Evolutionary conservation across 495 filamentous ascomycete species (phyloP).

Genomic region (Aspergillus steynii): DNA sequence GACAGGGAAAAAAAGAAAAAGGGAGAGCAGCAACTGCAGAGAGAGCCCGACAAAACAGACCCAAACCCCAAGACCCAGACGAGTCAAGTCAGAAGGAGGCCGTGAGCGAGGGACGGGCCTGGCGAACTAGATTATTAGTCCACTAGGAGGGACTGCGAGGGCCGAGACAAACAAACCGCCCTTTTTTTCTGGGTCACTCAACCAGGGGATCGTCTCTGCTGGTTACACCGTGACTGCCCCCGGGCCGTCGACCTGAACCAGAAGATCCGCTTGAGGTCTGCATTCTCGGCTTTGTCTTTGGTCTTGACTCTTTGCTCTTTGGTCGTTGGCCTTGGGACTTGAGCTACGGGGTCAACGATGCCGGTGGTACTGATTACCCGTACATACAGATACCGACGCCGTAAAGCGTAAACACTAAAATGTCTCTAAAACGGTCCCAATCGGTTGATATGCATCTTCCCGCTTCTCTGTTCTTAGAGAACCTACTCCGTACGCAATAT

Average conservation of each 20-base stretch:
- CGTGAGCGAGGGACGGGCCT: conserved; percentile 20
- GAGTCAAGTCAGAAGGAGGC: conserved; percentile 14
- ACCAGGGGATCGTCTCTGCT: conserved; percentile 16
- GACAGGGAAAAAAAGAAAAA: conserved; percentile 12
- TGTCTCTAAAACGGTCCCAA: background rate
- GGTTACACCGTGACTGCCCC: conserved; percentile 24
- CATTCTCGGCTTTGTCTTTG: background rate
- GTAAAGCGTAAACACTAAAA: too few species aligned
- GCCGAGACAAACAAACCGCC: conserved; percentile 22
- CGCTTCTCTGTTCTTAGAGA: background rate
- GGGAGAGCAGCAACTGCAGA: conserved; percentile 10
- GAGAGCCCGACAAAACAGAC: conserved; percentile 1
- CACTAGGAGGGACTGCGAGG: conserved; percentile 17
- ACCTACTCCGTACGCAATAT: too few species aligned
- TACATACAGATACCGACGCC: too few species aligned
- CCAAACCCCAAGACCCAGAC: conserved; percentile 12
- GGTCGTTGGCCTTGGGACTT: too few species aligned
- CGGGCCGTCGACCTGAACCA: conserved; percentile 20
- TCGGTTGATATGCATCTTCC: background rate
- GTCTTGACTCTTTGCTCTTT: background rate
- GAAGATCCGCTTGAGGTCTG: conserved; percentile 4
- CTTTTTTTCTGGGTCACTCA: conserved; percentile 10
- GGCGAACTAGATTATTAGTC: background rate
- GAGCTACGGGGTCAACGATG: too few species aligned
- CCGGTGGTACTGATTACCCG: too few species aligned